Evolutionary conservation across 345 rosid genomes (phyloP).

Genomic region (Aurinia saxatilis): DNA sequence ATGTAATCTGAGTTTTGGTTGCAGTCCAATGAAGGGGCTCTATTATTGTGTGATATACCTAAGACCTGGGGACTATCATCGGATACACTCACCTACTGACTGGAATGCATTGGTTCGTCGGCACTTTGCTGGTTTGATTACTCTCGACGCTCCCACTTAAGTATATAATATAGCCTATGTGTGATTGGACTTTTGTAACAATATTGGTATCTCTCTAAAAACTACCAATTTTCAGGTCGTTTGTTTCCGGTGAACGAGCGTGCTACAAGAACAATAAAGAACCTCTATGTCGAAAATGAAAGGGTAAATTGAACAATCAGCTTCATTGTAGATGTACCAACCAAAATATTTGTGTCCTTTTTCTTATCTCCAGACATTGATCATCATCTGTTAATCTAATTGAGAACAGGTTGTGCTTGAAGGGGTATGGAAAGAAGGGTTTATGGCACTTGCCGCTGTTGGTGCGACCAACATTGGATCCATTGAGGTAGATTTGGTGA

Average conservation of each 20-base stretch:
- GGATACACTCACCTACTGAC: conserved; percentile 83
- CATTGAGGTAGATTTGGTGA: conserved; percentile 51
- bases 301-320: conserved; percentile 48
- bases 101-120: conserved; percentile 84
- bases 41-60: conserved; percentile 94
- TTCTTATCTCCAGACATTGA: neutral
- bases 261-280: conserved; percentile 79
- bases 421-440: conserved; percentile 85
- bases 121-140: conserved; percentile 75
- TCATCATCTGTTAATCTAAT: neutral
- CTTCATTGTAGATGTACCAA: neutral
- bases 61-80: conserved; percentile 90
- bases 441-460: conserved; percentile 85
- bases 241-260: conserved; percentile 81
- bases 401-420: conserved; percentile 79
- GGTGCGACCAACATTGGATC: conserved; percentile 98
- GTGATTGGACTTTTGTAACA: neutral
- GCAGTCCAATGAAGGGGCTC: conserved; percentile 83
- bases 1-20: neutral
- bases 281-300: conserved; percentile 92
- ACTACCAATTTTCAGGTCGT: conserved; percentile 35
- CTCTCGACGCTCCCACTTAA: neutral
- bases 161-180: neutral
- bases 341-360: neutral
- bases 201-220: neutral